These are phyloP conservation scores for Andrographis paniculata DNA, from an alignment of 305 asterid genomes.

Conservation along the genomic window DNA sequence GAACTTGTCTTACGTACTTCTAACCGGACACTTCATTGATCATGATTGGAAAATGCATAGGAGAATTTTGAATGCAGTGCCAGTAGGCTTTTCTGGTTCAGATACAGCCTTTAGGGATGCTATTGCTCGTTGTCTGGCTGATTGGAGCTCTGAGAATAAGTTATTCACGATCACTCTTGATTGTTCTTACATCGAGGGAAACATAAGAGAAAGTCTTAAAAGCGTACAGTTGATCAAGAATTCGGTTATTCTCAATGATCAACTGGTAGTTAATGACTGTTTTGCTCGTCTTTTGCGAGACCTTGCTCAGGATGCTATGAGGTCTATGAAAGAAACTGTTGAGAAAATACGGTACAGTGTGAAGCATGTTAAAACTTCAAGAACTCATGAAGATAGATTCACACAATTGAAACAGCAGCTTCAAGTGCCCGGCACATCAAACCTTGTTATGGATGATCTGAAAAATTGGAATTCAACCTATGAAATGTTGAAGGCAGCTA, in stretches of 20 bases:
- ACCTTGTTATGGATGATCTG: slow-evolving; percentile 43
- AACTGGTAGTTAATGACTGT: slow-evolving; percentile 60
- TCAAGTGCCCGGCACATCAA: slow-evolving; percentile 72
- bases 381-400: slow-evolving; percentile 42
- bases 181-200: slow-evolving; percentile 26
- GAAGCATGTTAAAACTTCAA: slow-evolving; percentile 54
- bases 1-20: slow-evolving; percentile 34
- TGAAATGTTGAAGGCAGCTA: slow-evolving; percentile 74
- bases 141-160: slow-evolving; percentile 55
- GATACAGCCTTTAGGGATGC: slow-evolving; percentile 45
- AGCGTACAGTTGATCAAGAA: slow-evolving; percentile 40
- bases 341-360: slow-evolving; percentile 67
- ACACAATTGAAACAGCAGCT: slow-evolving; percentile 50
- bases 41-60: slow-evolving; percentile 67
- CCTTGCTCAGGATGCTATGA: slow-evolving; percentile 54
- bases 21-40: slow-evolving; percentile 75
- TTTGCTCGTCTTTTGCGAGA: slow-evolving; percentile 49
- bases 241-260: slow-evolving; percentile 47
- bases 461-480: slow-evolving; percentile 80
- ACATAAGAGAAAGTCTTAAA: slow-evolving; percentile 43
- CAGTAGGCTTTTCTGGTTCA: slow-evolving; percentile 49
- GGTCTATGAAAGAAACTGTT: slow-evolving; percentile 30
- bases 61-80: slow-evolving; percentile 42
- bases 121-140: slow-evolving; percentile 48
- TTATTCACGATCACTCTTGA: slow-evolving; percentile 52